Evolutionary conservation across 2,329 filamentous ascomycete species (phyloP), one percentile per base, ranked within the genome.

Genomic region (Penicillium corylophilum): DNA sequence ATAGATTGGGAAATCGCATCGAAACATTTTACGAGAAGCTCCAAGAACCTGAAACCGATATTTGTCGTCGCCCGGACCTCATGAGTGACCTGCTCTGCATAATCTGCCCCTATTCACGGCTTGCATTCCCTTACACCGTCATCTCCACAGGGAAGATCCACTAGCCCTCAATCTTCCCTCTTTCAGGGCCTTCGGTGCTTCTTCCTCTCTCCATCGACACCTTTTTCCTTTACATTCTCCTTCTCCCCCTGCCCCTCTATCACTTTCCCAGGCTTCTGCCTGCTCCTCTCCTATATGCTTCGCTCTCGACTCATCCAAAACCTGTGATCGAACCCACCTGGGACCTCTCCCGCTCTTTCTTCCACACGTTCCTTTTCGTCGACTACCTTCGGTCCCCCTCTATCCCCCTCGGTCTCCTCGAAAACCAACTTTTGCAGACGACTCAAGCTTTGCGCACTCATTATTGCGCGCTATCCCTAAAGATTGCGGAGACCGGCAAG

Each of bases 81-180:
- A 22, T 20, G 16, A 4, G 18, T 4, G 18, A 38, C 18, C 18
- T 38, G 18, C 35, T 38, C 33, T 35, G 33, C n/a, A 26, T 44
- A 40, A 29, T 35, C 35, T 38, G 29, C 46, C 41, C 49, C 40
- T 40, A 45, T 36, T 41, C 39, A 20, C 22, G 13, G 15, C 22
- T 22, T 24, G 53, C 55, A 54, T 55, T 51, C 46, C 48, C 59
- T 48, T 49, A 46, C 54, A 55, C 54, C 54, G 54, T 57, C 56
- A 66, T 67, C 63, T 66, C 63, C 64, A 67, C 64, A 48, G 55
- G 54, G 56, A 53, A 54, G 61, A 61, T 64, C 64, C 64, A 63
- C 61, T 60, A 55, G 59, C 58, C 55, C 58, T 65, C 62, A 63
- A 63, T 61, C 60, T 56, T 60, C 55, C 63, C 56, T 63, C 61